Conservation (phyloP, 176 grass and related monocot species). For the Oryza meyeriana region DNA sequence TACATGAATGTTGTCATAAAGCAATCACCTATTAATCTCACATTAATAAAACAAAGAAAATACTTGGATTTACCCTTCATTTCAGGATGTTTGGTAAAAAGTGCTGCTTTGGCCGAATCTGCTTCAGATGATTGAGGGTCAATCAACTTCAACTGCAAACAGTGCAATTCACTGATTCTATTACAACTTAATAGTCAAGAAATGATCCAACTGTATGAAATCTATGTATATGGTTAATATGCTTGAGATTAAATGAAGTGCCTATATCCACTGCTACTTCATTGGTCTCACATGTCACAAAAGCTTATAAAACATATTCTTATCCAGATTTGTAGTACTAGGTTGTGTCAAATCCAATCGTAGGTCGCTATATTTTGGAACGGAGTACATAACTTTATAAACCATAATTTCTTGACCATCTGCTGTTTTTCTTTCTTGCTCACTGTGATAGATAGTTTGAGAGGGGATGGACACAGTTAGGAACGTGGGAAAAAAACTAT, state of each 20-base stretch:
- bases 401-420: not conserved
- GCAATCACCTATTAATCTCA: not conserved
- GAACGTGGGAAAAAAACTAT: not conserved
- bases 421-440: not conserved
- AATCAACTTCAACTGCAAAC: slow-evolving; percentile 68
- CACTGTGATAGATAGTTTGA: not conserved
- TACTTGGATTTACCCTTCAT: slow-evolving; percentile 67
- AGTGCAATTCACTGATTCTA: not conserved
- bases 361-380: too few relatives aligned
- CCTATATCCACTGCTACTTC: not conserved
- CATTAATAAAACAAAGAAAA: not conserved
- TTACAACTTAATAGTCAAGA: not conserved
- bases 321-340: too few relatives aligned
- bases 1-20: slow-evolving; percentile 18
- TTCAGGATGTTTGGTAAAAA: slow-evolving; percentile 88
- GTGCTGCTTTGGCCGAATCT: slow-evolving; percentile 57
- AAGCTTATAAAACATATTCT: not conserved
- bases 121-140: slow-evolving; percentile 60
- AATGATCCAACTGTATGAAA: not conserved
- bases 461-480: not conserved
- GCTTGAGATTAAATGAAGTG: not conserved
- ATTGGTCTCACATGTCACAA: not conserved
- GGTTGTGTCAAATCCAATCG: too few relatives aligned
- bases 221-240: not conserved
- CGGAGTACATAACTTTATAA: not conserved